These are phyloP conservation scores for Calcarisporium arbuscula DNA, from an alignment of 2,329 filamentous ascomycete species.

Conservation along the genomic window DNA sequence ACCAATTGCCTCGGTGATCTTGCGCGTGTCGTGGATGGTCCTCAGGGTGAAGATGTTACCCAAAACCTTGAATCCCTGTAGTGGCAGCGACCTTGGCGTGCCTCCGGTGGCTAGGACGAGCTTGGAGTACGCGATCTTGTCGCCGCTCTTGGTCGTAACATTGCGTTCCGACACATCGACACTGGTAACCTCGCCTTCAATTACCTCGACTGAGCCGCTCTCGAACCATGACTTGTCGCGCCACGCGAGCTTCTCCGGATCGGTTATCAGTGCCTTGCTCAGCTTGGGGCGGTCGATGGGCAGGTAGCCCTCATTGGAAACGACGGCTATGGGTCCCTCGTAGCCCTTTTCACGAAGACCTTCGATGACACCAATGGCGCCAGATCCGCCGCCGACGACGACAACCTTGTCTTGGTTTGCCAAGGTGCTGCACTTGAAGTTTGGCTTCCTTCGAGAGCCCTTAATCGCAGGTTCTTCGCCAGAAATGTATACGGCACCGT, in stretches of 20 bases:
- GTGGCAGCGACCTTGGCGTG: slow-evolving; percentile 64
- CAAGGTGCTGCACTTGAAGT: slow-evolving; percentile 59
- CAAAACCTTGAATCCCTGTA: slow-evolving; percentile 80
- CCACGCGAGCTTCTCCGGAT: slow-evolving; percentile 71
- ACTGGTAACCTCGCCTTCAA: slow-evolving; percentile 58
- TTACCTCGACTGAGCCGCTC: slow-evolving; percentile 47
- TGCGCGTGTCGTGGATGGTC: slow-evolving; percentile 67
- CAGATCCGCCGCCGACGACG: slow-evolving; percentile 84
- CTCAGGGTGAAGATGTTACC: slow-evolving; percentile 83
- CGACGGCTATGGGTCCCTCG: slow-evolving; percentile 71
- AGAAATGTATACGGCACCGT: slow-evolving; percentile 78
- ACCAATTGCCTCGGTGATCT: slow-evolving; percentile 73
- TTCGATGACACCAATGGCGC: slow-evolving; percentile 74
- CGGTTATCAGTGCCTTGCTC: slow-evolving; percentile 84
- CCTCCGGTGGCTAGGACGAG: slow-evolving; percentile 88
- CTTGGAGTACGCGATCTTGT: slow-evolving; percentile 73
- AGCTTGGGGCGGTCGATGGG: slow-evolving; percentile 94
- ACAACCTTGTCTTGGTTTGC: slow-evolving; percentile 60
- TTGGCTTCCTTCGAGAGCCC: slow-evolving; percentile 64
- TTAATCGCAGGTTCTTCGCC: slow-evolving; percentile 77
- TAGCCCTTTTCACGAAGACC: slow-evolving; percentile 77
- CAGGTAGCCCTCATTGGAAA: slow-evolving; percentile 76
- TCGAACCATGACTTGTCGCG: slow-evolving; percentile 75
- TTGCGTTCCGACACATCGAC: slow-evolving; percentile 72
- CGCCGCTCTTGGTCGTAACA: slow-evolving; percentile 68